phyloP scores from a whole-genome alignment of 2,329 filamentous ascomycete species.

The Neonectria punicea region DNA sequence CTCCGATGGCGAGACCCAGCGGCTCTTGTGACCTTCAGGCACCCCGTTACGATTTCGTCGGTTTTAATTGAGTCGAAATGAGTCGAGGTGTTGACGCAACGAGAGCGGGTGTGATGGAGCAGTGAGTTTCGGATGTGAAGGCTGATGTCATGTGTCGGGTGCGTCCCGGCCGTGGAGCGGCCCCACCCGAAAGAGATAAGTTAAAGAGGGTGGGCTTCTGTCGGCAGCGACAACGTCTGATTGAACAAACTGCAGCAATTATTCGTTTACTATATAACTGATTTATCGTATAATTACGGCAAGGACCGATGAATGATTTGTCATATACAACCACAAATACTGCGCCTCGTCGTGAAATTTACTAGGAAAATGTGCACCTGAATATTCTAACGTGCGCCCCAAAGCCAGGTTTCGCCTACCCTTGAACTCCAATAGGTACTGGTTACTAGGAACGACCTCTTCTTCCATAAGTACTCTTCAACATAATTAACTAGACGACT shows the following conservation, averaged over 20 bases:
- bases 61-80: background rate
- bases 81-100: background rate
- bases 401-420: background rate
- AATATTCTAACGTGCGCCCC: background rate
- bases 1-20: conserved; percentile 16
- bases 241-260: background rate
- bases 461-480: background rate
- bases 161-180: background rate
- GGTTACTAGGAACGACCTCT: background rate
- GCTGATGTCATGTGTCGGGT: conserved; percentile 37
- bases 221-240: background rate
- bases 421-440: background rate
- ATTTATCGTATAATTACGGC: background rate
- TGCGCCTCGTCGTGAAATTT: no score
- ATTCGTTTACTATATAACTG: background rate
- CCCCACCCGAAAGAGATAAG: conserved; percentile 7
- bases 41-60: background rate
- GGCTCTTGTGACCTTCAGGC: background rate
- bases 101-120: conserved; percentile 2
- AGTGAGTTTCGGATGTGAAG: conserved; percentile 11
- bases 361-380: background rate
- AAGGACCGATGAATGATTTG: no score
- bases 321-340: background rate
- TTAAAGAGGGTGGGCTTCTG: background rate
- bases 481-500: background rate